Percentiles rank a stretch among this genome's conserved stretches.
Conservation (phyloP, 23 red algal species). For the Pyropia yezoensis region DNA sequence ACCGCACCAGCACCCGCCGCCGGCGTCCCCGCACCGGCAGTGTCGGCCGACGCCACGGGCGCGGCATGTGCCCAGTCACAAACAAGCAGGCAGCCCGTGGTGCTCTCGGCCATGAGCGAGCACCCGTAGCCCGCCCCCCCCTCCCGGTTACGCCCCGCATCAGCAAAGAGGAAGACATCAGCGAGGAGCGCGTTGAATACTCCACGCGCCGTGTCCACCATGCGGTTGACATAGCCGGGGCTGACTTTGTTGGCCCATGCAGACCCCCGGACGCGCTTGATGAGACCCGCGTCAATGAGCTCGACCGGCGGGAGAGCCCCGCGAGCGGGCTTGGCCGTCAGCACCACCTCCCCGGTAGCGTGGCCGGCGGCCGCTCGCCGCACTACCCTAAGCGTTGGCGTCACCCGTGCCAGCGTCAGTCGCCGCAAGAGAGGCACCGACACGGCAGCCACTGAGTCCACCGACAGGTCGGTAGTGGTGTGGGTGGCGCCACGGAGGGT, state of each 20-base stretch:
- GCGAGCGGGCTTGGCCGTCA: constrained; percentile 16
- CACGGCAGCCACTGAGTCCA: constrained; percentile 50
- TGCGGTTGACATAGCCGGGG: constrained; percentile 26
- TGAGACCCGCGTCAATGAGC: constrained; percentile 42
- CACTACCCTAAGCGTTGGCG: constrained; percentile 26
- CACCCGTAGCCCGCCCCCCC: constrained; percentile 53
- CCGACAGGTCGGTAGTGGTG: constrained; percentile 19
- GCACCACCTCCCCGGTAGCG: constrained; percentile 34
- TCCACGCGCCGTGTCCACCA: constrained; percentile 46
- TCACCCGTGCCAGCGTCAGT: constrained; percentile 18
- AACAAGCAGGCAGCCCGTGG: constrained; percentile 52
- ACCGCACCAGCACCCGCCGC: constrained; percentile 25
- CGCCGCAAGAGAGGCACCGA: constrained; percentile 63
- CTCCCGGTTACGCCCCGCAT: constrained; percentile 21
- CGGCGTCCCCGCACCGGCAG: constrained; percentile 19
- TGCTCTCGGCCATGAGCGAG: constrained; percentile 56
- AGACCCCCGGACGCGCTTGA: constrained; percentile 72
- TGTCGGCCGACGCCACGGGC: constrained; percentile 3
- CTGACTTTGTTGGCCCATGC: constrained; percentile 46
- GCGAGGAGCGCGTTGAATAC: constrained; percentile 41
- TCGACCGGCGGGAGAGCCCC: constrained; percentile 19
- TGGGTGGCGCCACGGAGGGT: constrained; percentile 62
- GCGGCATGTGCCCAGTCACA: constrained; percentile 39
- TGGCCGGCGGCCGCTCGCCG: constrained; percentile 11
- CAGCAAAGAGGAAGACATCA: constrained; percentile 77